Base-by-base conservation (phyloP, 768 basidiomycete genomes). In the Trametes villosa region DNA sequence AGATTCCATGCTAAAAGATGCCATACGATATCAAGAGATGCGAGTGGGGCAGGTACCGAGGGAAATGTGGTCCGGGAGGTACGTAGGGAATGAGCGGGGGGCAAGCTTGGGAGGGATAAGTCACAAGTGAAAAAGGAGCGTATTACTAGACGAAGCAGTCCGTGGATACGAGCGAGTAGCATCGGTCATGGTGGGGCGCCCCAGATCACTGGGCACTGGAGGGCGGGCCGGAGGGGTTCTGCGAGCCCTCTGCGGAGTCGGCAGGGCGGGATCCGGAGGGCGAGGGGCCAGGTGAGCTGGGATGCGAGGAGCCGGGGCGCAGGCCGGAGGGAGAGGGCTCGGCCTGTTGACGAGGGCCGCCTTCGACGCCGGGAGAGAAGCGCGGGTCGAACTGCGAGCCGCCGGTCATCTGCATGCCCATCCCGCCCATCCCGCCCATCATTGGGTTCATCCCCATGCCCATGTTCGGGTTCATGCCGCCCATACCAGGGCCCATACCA, bases 321-420 rank as follows among this genome's bases (percentile, higher is more conserved):
- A 51, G 27, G 31, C 50, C 57, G 18, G 56, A 38, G 31, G 59
- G 29, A 2, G 53, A 42, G 6, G 58, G 18, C 26, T 57, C 59
- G 44, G 46, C 45, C 27, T 51, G 58, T 59, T 58, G 51, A 33
- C 54, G 61, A 30, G 34, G 18, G 12, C 58, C 63, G 42, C 65
- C 67, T 41, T 60, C 56, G 26, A 56, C 40, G 38, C 45, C 45
- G 8, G 82, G 80, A 15, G 83, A 77, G 68, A 84, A 84, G 53
- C 85, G 79, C 7, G 85, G 68, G 63, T 87, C 86, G 70, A 88
- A 88, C 24, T 69, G 69, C 34, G 84, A 82, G 73, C 81, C 84
- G 1, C 86, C 87, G 17, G 86, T 87, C 81, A 62, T 61, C 47
- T 53, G 48, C 52, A 51, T 53, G 40, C 54, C 51, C 67, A 65